A percentile compares a stretch with the other conserved stretches of the same genome.
Evolutionary conservation across 164 flowering plant genomes (phyloP).

Genomic region (Kalanchoe fedtschenkoi): DNA sequence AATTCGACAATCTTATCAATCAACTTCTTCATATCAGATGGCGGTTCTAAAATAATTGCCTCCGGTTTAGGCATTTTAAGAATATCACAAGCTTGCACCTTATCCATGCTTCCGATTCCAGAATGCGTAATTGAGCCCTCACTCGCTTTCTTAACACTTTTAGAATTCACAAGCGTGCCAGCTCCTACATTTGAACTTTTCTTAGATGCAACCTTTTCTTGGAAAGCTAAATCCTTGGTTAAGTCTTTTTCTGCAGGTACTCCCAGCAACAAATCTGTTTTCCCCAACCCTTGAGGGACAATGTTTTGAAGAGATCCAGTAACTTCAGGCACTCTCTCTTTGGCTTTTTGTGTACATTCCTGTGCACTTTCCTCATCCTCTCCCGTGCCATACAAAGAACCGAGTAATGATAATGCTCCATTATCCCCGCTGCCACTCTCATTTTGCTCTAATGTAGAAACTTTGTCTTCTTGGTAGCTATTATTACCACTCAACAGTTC

Average conservation of each 20-base stretch:
- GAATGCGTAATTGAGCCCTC: conserved; percentile 12
- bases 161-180: conserved; percentile 18
- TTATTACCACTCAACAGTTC: conserved; percentile 32
- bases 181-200: conserved; percentile 23
- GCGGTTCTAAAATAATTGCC: conserved; percentile 60
- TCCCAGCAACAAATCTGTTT: conserved; percentile 9
- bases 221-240: conserved; percentile 15
- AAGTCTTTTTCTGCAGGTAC: conserved; percentile 19
- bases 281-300: conserved; percentile 16
- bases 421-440: conserved; percentile 18
- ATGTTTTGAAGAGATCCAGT: conserved; percentile 11
- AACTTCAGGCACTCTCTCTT: conserved; percentile 14
- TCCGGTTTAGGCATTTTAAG: conserved; percentile 24
- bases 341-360: conserved; percentile 18
- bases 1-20: conserved; percentile 78
- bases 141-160: conserved; percentile 23
- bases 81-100: conserved; percentile 19
- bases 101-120: conserved; percentile 20
- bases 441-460: conserved; percentile 15
- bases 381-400: conserved; percentile 74
- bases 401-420: conserved; percentile 82
- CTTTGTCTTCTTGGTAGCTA: conserved; percentile 30
- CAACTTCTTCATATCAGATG: conserved; percentile 52
- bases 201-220: conserved; percentile 25
- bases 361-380: conserved; percentile 68